Conservation (phyloP, 768 basidiomycete species). For the Kwoniella newhampshirensis region DNA sequence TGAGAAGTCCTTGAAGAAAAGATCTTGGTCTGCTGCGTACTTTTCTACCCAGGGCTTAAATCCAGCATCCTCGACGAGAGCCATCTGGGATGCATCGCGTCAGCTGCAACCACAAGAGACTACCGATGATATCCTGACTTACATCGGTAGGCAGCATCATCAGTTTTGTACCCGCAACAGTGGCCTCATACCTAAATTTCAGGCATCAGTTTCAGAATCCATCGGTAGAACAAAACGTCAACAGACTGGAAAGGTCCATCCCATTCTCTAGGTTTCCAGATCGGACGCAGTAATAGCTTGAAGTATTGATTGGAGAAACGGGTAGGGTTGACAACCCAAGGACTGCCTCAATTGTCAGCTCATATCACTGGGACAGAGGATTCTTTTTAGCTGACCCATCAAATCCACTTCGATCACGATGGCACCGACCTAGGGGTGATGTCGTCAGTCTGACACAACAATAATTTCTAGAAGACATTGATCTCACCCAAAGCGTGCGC, state of each 20-base stretch:
- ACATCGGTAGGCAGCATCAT: slow-evolving; percentile 55
- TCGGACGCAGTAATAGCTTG: slow-evolving; percentile 47
- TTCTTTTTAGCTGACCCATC: slow-evolving; percentile 41
- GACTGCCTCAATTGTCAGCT: slow-evolving; percentile 14
- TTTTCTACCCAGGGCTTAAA: slow-evolving; percentile 52
- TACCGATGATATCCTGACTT: slow-evolving; percentile 9
- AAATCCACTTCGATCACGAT: slow-evolving; percentile 53
- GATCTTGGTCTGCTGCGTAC: slow-evolving; percentile 52
- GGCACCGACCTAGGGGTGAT: slow-evolving; percentile 39
- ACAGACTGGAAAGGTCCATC: slow-evolving; percentile 53
- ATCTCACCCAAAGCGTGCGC: slow-evolving; percentile 50
- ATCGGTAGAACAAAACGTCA: neutral
- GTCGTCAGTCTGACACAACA: neutral
- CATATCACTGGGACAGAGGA: neutral
- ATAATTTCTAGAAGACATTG: neutral
- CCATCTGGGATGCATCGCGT: slow-evolving; percentile 39
- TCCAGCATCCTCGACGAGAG: slow-evolving; percentile 48
- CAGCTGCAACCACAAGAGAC: slow-evolving; percentile 5
- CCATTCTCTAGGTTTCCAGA: slow-evolving; percentile 53
- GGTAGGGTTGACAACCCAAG: slow-evolving; percentile 54
- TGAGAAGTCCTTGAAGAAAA: slow-evolving; percentile 52
- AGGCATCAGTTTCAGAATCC: neutral
- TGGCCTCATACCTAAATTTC: slow-evolving; percentile 44
- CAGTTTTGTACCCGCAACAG: slow-evolving; percentile 49
- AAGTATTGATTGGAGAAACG: slow-evolving; percentile 54